A percentile compares a stretch with the other conserved stretches of the same genome.
Conservation (phyloP, 2,329 filamentous ascomycete genomes). For the Alternaria ventricosa region DNA sequence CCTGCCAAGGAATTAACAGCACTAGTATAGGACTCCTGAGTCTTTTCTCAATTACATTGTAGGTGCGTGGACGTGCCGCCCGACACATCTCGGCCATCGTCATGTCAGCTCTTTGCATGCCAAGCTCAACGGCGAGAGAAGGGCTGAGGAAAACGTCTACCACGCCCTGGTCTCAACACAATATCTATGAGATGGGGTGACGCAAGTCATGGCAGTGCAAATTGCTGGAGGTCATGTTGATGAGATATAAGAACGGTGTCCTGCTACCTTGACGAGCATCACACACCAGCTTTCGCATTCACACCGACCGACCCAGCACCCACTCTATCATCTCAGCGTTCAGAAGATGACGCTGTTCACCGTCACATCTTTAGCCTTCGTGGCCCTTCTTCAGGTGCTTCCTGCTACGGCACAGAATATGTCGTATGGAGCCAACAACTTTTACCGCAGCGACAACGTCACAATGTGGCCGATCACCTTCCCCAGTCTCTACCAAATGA, state of each 20-base stretch:
- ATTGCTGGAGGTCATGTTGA: not conserved
- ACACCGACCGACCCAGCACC: not conserved
- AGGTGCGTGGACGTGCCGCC: not conserved
- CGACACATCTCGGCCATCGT: not conserved
- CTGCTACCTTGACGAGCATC: not conserved
- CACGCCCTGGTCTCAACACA: not conserved
- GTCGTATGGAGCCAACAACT: conserved; percentile 22
- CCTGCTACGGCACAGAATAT: conserved; percentile 16
- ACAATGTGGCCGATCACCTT: conserved; percentile 17
- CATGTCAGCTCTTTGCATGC: not conserved
- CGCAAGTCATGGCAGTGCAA: not conserved
- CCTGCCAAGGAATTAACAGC: not conserved
- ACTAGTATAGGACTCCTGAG: not conserved
- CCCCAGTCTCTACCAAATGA: conserved; percentile 12
- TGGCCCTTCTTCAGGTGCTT: not conserved
- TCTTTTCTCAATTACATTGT: not conserved
- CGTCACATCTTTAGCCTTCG: not conserved
- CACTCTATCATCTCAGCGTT: not conserved
- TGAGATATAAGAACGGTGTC: not conserved
- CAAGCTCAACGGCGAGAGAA: not conserved
- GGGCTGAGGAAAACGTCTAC: not conserved
- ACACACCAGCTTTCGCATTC: not conserved
- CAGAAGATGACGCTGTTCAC: not conserved
- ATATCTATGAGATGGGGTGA: not conserved
- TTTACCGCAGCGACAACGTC: conserved; percentile 19